Evolutionary conservation across 805 yeast genomes (phyloP).

Genomic region (Dipodascus albidus): DNA sequence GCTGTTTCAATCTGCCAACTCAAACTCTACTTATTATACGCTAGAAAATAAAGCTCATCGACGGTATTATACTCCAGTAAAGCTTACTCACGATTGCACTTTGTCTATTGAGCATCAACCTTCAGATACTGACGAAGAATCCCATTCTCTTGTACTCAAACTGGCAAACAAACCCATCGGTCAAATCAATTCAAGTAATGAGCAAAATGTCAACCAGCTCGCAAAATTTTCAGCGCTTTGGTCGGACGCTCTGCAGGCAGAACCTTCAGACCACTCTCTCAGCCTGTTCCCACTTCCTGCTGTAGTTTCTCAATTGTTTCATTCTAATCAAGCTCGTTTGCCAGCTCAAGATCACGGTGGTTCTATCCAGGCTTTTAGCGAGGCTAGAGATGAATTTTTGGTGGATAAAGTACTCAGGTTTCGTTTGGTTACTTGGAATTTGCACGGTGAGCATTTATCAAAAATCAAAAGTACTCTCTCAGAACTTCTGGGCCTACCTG

Average conservation of each 20-base stretch:
- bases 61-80: not conserved
- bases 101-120: not conserved
- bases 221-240: conserved; percentile 23
- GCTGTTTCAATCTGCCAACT: not conserved
- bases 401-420: conserved; percentile 14
- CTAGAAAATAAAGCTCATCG: not conserved
- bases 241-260: conserved; percentile 19
- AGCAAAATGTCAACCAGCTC: conserved; percentile 8
- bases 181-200: not conserved
- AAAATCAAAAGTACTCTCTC: conserved; percentile 13
- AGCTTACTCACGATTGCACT: not conserved
- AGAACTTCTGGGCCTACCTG: conserved; percentile 12
- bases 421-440: conserved; percentile 23
- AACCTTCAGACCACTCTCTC: conserved; percentile 12
- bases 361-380: conserved; percentile 8
- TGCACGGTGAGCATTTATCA: conserved; percentile 19
- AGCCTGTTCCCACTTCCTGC: conserved; percentile 10
- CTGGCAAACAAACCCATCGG: not conserved
- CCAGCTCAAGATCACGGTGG: conserved; percentile 5
- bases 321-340: conserved; percentile 8
- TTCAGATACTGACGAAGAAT: not conserved
- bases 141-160: not conserved
- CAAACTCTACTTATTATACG: not conserved
- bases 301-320: conserved; percentile 7
- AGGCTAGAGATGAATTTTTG: conserved; percentile 8